Evolutionary conservation across 2,329 filamentous ascomycete genomes (phyloP), one percentile per base, ranked within the genome.

Genomic region (Waltergamsia citrina): DNA sequence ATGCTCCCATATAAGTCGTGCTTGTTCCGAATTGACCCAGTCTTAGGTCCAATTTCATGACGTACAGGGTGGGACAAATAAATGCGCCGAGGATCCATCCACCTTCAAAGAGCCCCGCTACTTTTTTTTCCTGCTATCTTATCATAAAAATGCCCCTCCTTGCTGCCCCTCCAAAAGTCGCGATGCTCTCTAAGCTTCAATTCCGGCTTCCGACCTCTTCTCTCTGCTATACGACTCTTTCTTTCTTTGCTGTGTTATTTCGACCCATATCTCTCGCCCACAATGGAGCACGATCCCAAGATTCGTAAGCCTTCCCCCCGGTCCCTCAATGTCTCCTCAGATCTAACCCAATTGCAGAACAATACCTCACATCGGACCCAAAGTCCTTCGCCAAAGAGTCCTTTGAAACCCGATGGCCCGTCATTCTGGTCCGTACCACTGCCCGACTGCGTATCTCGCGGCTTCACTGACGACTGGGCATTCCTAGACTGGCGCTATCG

Each of bases 321-420:
- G 11, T 10, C n/a, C 6, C 27, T 10, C 5, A 29, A 16, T 29
- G 18, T 16, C 14, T 23, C 10, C 8, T 22, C 16, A 21, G 17
- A 15, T 7, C 15, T 21, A 14, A n/a, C 17, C 10, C 26, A 10
- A 14, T 34, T 14, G n/a, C 22, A 38, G 33, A 29, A 30, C 78
- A 76, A 40, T 93, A 81, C 56, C 71, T 69, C 46, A 96, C 87
- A 24, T 78, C 72, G 48, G 88, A 96, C 63, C 75, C 74, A 49
- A 83, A 71, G 27, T 95, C 87, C 31, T 96, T 96, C 54, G 92
- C 84, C 34, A 86, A 79, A 57, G 69, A 79, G 39, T 94, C 92
- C 7, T 90, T 85, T 22, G 73, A 81, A 50, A 81, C 87, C 45
- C 73, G 92, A 56, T 98, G 90, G 92, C 92, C 92, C 12, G 70